Conservation (phyloP, 768 basidiomycete genomes). For the Suillus tomentosus region DNA sequence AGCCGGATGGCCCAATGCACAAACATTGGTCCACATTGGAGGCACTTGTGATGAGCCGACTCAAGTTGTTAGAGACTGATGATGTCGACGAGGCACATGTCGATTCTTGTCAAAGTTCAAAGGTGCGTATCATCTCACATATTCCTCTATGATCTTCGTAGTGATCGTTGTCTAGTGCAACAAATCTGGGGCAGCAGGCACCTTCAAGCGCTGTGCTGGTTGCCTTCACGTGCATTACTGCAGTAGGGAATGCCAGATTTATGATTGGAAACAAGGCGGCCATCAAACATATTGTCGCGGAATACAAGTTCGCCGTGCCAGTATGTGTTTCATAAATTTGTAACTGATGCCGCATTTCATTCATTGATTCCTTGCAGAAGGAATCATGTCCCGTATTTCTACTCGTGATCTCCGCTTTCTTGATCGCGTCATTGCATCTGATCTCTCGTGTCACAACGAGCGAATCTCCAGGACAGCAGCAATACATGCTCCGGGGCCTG, state of each 20-base stretch:
- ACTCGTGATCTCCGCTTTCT: slow-evolving; percentile 28
- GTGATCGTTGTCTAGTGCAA: slow-evolving; percentile 22
- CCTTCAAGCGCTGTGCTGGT: slow-evolving; percentile 29
- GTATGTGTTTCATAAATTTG: slow-evolving; percentile 17
- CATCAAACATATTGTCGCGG: slow-evolving; percentile 29
- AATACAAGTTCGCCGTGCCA: slow-evolving; percentile 28
- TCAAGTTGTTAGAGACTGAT: slow-evolving; percentile 13
- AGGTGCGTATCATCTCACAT: slow-evolving; percentile 18
- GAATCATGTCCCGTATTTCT: slow-evolving; percentile 23
- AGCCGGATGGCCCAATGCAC: slow-evolving; percentile 20
- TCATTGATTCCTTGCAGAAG: slow-evolving; percentile 16
- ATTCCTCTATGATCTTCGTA: not conserved
- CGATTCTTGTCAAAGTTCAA: slow-evolving; percentile 28
- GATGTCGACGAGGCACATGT: slow-evolving; percentile 18
- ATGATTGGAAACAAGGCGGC: slow-evolving; percentile 32
- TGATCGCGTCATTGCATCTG: slow-evolving; percentile 24
- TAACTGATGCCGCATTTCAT: slow-evolving; percentile 2
- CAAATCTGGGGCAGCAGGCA: slow-evolving; percentile 27
- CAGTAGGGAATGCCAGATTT: slow-evolving; percentile 32
- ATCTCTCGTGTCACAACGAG: slow-evolving; percentile 19
- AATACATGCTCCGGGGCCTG: slow-evolving; percentile 13
- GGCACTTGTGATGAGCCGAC: slow-evolving; percentile 20
- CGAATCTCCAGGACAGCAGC: slow-evolving; percentile 19
- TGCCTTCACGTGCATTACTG: slow-evolving; percentile 34
- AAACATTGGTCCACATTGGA: slow-evolving; percentile 26